Percentiles rank a stretch among this genome's conserved stretches.
These are phyloP conservation scores for Oryza longistaminata DNA, from an alignment of 176 grass and related monocot genomes.

Conservation along the genomic window DNA sequence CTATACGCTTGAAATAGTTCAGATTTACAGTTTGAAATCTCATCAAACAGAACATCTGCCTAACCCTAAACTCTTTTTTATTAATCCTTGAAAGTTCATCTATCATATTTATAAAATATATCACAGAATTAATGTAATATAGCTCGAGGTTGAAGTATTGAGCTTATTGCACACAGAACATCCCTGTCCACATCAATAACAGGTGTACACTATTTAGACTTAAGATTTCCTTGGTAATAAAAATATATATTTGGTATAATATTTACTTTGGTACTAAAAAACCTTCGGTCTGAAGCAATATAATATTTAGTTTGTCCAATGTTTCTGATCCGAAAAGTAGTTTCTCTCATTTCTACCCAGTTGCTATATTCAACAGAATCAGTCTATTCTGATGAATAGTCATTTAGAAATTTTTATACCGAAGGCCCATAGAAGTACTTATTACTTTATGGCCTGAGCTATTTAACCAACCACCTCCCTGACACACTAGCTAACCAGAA, in stretches of 20 bases:
- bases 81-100: background rate
- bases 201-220: conserved; percentile 12
- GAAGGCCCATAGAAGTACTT: background rate
- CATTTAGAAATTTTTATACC: background rate
- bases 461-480: background rate
- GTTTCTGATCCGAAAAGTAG: background rate
- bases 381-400: background rate
- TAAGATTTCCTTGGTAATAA: conserved; percentile 13
- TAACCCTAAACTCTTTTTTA: background rate
- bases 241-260: background rate
- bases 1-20: background rate
- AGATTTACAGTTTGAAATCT: background rate
- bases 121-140: background rate
- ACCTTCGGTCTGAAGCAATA: background rate
- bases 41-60: background rate
- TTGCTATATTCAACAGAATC: background rate
- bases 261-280: too few relatives aligned
- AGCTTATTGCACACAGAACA: conserved; percentile 24
- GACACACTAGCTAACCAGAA: background rate
- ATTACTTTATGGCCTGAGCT: background rate
- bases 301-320: background rate
- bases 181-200: conserved; percentile 20
- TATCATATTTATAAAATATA: background rate
- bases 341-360: background rate
- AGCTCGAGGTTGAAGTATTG: background rate